Conservation (phyloP, 2,329 filamentous ascomycete species). For the Xylariales sp. region DNA sequence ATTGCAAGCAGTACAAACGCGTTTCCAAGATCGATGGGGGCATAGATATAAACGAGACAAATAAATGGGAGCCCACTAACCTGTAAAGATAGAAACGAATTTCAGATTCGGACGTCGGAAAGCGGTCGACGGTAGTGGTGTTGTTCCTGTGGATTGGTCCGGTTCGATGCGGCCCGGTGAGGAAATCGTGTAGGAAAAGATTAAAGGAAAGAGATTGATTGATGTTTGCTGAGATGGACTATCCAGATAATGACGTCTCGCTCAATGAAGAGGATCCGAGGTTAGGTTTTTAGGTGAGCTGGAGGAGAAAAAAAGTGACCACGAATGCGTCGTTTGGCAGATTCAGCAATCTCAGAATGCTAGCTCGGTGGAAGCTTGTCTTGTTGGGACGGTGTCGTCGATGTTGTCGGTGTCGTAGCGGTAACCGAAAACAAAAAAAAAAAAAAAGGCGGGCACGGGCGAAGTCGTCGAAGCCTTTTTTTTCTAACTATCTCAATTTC, state of each 20-base stretch:
- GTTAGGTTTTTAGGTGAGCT: conserved; percentile 20
- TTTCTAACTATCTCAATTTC: conserved; percentile 12
- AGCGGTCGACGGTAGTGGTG: neutral
- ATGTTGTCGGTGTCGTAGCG: neutral
- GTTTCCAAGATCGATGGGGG: neutral
- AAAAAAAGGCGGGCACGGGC: neutral
- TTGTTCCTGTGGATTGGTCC: neutral
- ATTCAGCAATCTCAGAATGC: conserved; percentile 32
- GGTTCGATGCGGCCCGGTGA: neutral
- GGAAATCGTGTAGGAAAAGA: neutral
- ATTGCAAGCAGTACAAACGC: neutral
- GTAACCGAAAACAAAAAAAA: conserved; percentile 4
- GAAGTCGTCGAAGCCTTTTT: neutral
- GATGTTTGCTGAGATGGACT: conserved; percentile 29
- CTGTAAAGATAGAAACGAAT: conserved; percentile 7
- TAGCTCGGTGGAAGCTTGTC: conserved; percentile 12
- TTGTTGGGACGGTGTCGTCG: conserved; percentile 2
- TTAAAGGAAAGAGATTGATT: neutral
- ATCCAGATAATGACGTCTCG: conserved; percentile 41
- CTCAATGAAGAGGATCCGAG: conserved; percentile 43
- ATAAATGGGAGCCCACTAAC: neutral
- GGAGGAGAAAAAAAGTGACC: conserved; percentile 21
- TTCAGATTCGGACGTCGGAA: neutral
- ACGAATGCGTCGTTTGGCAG: conserved; percentile 40
- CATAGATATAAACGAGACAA: neutral